Evolutionary conservation across 2,329 filamentous ascomycete species (phyloP), one percentile per base, ranked within the genome.

Genomic region (Alternaria incomplexa): DNA sequence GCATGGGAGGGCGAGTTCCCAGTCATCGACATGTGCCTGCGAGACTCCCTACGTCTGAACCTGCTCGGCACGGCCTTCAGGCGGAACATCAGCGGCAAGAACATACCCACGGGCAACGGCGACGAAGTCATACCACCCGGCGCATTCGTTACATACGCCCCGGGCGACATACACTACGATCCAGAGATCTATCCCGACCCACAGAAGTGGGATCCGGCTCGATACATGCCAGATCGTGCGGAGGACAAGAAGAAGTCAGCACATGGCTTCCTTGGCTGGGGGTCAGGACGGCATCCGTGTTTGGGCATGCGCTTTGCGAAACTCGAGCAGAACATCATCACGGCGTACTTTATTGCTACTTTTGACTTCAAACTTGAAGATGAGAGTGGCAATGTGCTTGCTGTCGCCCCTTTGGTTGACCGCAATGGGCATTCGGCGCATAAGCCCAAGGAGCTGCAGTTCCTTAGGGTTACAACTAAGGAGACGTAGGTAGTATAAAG

Each of bases 1-100:
- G 84, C 82, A 0, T 89, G 86, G 86, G 86, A 89, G 70, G 55
- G 73, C 12, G 83, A 86, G 17, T 88, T 89, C 62, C 85, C 86
- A 0, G 62, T 82, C 6, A 77, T 88, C 30, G 84, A 87, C 61
- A 59, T 86, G 25, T 85, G 83, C 48, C 77, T 89, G 40, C 81
- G 82, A 44, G 87, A 89, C 63, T 82, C 81, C 13, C 87, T 89
- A 61, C 83, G 87, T 3, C 66, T 88, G 23, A 82, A 83, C 30
- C 66, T 83, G 8, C 73, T 81, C 0, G 86, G 86, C 6, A 79
- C 81, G 1, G 79, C 81, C 0, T 85, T 88, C 70, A 81, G 87
- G 7, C 84, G 83, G 72, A 89, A 89, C 68, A 76, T 79, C 9
- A 82, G 80, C 32, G 82, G 81, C 15, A 77, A 74, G 22, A 79